Evolutionary conservation across 225 moss, liverwort and hornwort genomes (phyloP).

Genomic region (Antitrichia curtipendula): DNA sequence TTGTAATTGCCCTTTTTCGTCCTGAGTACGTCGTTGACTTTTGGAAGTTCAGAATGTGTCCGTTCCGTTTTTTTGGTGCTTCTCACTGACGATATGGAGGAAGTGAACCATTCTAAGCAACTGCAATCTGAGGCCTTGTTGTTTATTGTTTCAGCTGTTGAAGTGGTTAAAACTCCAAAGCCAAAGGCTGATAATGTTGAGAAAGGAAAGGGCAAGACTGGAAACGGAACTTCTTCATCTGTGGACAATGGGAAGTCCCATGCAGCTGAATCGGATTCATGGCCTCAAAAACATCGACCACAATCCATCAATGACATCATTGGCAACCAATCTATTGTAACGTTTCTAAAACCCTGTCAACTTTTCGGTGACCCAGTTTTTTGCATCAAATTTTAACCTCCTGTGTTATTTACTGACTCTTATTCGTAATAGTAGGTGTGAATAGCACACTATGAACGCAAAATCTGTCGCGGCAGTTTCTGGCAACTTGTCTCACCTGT

Average conservation of each 20-base stretch:
- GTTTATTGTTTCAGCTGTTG: constrained; percentile 8
- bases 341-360: not conserved
- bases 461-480: not conserved
- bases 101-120: not conserved
- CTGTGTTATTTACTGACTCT: not conserved
- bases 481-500: not conserved
- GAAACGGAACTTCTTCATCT: not conserved
- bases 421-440: not conserved
- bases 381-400: not conserved
- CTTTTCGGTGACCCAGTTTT: not conserved
- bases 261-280: constrained; percentile 48
- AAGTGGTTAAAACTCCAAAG: not conserved
- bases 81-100: not conserved
- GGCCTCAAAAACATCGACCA: constrained; percentile 88
- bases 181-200: not conserved
- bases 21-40: not conserved
- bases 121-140: not conserved
- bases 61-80: not conserved
- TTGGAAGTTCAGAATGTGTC: not conserved
- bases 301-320: constrained; percentile 65
- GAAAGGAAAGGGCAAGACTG: constrained; percentile 33
- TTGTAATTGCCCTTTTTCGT: not conserved
- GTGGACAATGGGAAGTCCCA: not conserved
- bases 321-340: constrained; percentile 85
- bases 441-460: not conserved